phyloP scores from a whole-genome alignment of 169 alveolate genomes.

The Toxoplasma gondii region DNA sequence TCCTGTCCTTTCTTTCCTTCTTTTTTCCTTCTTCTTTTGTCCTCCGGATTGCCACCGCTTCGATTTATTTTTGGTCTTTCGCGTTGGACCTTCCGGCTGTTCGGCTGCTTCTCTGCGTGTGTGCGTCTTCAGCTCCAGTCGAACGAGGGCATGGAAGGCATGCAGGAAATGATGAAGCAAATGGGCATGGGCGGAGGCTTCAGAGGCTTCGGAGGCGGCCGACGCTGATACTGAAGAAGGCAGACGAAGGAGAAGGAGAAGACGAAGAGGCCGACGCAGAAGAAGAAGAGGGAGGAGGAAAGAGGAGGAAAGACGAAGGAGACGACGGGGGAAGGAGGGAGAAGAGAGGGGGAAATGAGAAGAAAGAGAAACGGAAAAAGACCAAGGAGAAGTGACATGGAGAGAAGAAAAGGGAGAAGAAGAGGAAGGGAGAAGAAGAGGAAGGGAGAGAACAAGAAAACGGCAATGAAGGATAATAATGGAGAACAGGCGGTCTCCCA shows the following conservation, averaged over 20 bases:
- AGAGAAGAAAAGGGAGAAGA: too few species aligned
- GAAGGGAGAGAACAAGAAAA: too few species aligned
- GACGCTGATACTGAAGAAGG: not conserved
- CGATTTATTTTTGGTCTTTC: too few species aligned
- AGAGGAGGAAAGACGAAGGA: not conserved
- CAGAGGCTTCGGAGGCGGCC: not conserved
- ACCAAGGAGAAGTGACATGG: not conserved
- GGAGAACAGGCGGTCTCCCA: not conserved
- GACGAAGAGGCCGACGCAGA: too few species aligned
- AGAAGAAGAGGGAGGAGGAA: too few species aligned
- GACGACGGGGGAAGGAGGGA: too few species aligned
- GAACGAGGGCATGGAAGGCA: constrained; percentile 52
- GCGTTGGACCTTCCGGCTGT: too few species aligned
- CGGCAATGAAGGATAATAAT: too few species aligned
- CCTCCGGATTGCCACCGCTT: too few species aligned
- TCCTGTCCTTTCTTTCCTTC: not conserved
- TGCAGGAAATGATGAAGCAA: constrained; percentile 68
- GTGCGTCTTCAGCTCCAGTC: constrained; percentile 56
- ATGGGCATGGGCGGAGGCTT: constrained; percentile 52
- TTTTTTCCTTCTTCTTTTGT: not conserved
- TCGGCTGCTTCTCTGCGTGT: too few species aligned
- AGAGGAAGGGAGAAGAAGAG: too few species aligned
- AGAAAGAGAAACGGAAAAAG: not conserved
- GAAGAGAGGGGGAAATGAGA: too few species aligned
- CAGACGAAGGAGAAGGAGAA: not conserved